These are phyloP conservation scores for Pythium grandisporangium DNA, from an alignment of 352 stramenopile genomes.

Conservation along the genomic window DNA sequence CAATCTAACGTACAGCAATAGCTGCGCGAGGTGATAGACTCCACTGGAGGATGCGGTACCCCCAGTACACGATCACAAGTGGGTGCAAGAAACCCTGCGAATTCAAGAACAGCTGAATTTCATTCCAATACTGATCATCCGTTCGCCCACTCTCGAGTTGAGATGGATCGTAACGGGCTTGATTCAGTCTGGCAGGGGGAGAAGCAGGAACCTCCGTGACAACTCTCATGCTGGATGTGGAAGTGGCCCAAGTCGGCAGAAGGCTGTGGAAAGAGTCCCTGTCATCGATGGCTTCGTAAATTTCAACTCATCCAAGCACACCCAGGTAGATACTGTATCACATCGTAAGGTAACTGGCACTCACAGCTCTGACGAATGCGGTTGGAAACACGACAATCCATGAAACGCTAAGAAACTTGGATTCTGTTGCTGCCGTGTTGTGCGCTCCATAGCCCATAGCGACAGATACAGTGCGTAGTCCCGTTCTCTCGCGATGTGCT, in stretches of 20 bases:
- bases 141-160: conserved; percentile 62
- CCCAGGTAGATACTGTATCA: too few species aligned
- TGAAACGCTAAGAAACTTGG: background rate
- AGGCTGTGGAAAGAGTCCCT: background rate
- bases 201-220: conserved; percentile 1
- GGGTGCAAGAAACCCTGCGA: conserved; percentile 57
- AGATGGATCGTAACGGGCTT: conserved; percentile 37
- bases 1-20: conserved; percentile 46
- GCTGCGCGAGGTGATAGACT: conserved; percentile 44
- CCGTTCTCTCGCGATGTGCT: conserved; percentile 49
- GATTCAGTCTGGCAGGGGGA: background rate
- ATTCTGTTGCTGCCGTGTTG: too few species aligned
- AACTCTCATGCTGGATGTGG: conserved; percentile 5
- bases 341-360: too few species aligned
- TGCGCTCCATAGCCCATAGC: conserved; percentile 8
- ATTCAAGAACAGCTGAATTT: conserved; percentile 58
- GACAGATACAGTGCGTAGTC: conserved; percentile 52
- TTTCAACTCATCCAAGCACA: too few species aligned
- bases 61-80: conserved; percentile 55
- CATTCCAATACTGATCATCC: conserved; percentile 71
- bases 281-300: too few species aligned
- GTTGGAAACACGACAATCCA: background rate
- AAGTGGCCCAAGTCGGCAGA: background rate
- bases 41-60: conserved; percentile 57
- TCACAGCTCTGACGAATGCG: background rate